Base-by-base conservation (phyloP, 148 eudicot genomes). In the Chenopodium album region DNA sequence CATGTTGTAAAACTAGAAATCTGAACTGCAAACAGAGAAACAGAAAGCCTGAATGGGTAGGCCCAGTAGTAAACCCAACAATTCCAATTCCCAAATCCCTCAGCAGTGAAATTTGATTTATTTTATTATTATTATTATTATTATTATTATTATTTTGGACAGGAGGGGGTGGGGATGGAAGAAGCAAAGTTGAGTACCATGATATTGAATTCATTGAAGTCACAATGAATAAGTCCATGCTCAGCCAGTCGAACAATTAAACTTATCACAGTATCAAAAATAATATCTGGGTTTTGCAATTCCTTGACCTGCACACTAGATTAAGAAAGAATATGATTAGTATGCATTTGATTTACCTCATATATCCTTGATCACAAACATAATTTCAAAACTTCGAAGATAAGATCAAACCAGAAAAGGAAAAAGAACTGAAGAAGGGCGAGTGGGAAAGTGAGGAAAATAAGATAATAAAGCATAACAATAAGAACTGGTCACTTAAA, bases 171-270 rank as follows among this genome's bases (percentile, higher is more conserved):
- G 56, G 7, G 9, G 4, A 4, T 17, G 54, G 44, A 29, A 64
- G 34, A 14, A 79, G 70, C 9, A 73, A 69, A 13, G 71, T 47
- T 50, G 47, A 87, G 83, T 86, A 92, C 98, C 98, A 95, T 95
- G 75, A 95, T 92, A 79, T 95, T 95, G 82, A 95, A 95, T 82
- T 95, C 99, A 89, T 95, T 95, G 73, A 95, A 95, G 78, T 95
- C 99, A 60, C 98, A 95, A 84, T 95, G 99, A 79, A 95, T 95
- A 80, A 95, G 97, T 73, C 99, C 98, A 85, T 95, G 98, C 88
- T 95, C 99, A 65, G 99, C 99, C 75, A 95, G 77, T 52, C 92
- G 97, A 84, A 94, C 90, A 84, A 95, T 85, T 76, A 91, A 87
- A 76, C 91, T 88, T 52, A 90, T 79, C 41, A 95, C 87, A 63